Evolutionary conservation across 2,329 filamentous ascomycete genomes (phyloP), one percentile per base, ranked within the genome.

Genomic region (Cadophora malorum): DNA sequence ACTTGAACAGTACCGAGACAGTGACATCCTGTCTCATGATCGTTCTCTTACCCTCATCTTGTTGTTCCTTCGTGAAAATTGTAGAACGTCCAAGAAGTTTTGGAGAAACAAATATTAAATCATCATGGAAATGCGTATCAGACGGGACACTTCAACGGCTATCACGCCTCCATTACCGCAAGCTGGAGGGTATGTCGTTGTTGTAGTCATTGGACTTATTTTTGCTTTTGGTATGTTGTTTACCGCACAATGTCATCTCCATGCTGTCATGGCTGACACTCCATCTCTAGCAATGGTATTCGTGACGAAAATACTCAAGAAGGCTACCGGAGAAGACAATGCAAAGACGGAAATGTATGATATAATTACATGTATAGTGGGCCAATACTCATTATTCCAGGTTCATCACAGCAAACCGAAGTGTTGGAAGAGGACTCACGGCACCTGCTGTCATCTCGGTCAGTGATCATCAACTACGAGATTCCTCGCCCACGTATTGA

Each of bases 391-490:
- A 31, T 23, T n/a, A 35, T 38, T 12, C 50, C 83, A 0, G 84
- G 83, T 86, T 86, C 72, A 86, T 85, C 58, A 70, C 69, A 35
- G 69, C 69, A 2, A 85, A 86, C 64, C 80, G 84, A 4, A 80
- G 78, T 9, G 83, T 86, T 0, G 80, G 82, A 1, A 84, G 83
- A 0, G 84, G 84, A 0, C 70, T 86, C 28, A 85, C 83, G 9
- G 81, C 84, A 2, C 86, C 84, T 0, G 84, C 84, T 7, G 84
- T 86, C 0, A 81, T 86, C 21, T 86, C 84, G 38, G 70, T 70
- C 35, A 60, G 70, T 68, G 0, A 86, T 88, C 19, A 90, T 96
- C 21, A 9, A 16, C 12, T 10, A 7, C 10, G 5, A 33, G n/a
- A 23, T 2, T 19, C 1, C 16, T 6, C 1, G 25, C n/a, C 1